phyloP scores from a whole-genome alignment of 1,284 basidiomycete species.

The Leccinum fuscescens region DNA sequence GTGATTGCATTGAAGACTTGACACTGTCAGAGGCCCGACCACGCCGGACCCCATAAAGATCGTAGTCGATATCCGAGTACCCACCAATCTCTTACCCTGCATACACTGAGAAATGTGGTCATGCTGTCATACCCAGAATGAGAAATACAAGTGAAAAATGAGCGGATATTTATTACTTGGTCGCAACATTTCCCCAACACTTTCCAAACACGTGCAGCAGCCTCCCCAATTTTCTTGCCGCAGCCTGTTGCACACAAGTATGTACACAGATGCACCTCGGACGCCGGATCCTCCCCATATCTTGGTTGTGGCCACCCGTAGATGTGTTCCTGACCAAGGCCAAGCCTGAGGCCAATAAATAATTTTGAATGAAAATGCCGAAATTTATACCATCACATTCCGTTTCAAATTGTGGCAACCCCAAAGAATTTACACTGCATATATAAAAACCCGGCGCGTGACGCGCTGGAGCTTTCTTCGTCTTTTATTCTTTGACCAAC shows the following conservation, averaged over 20 bases:
- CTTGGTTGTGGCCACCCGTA: background rate
- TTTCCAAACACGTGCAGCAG: slow-evolving; percentile 7
- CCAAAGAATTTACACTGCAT: slow-evolving; percentile 36
- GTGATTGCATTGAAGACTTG: background rate
- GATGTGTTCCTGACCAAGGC: background rate
- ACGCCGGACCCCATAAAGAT: background rate
- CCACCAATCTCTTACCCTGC: background rate
- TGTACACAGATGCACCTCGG: background rate
- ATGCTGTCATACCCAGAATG: background rate
- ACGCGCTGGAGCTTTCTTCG: background rate
- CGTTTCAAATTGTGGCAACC: slow-evolving; percentile 29
- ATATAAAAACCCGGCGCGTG: slow-evolving; percentile 22
- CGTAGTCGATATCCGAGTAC: background rate
- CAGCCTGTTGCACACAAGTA: background rate
- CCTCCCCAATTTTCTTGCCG: background rate
- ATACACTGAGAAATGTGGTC: background rate
- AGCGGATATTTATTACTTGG: background rate
- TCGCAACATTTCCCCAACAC: slow-evolving; percentile 19
- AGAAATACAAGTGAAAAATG: background rate
- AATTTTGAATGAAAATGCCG: background rate
- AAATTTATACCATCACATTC: slow-evolving; percentile 3
- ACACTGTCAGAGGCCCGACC: background rate
- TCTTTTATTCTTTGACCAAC: slow-evolving; percentile 27
- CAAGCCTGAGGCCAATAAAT: background rate
- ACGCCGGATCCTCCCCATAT: background rate